A percentile compares a stretch with the other conserved stretches of the same genome.
Conservation (phyloP, 2,329 filamentous ascomycete species). For the Ceratocystis eucalypticola region DNA sequence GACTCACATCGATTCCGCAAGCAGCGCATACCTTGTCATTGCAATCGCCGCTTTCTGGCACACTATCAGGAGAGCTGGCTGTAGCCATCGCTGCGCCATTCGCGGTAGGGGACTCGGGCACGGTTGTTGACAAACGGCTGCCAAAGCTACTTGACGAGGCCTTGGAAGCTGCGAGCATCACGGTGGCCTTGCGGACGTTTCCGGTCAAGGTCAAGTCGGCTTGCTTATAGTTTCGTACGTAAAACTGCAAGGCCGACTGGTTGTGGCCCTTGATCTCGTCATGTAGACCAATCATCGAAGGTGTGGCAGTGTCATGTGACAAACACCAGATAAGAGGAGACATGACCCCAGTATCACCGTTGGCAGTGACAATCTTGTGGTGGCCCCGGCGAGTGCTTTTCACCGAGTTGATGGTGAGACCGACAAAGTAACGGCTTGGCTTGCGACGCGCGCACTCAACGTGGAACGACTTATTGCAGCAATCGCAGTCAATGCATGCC, state of each 20-base stretch:
- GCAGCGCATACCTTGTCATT: constrained; percentile 47
- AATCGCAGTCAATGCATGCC: constrained; percentile 73
- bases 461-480: constrained; percentile 60
- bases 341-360: constrained; percentile 69
- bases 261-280: constrained; percentile 23
- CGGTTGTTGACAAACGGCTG: constrained; percentile 43
- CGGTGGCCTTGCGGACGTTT: constrained; percentile 81
- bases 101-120: constrained; percentile 22
- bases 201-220: constrained; percentile 82
- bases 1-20: constrained; percentile 56
- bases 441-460: constrained; percentile 74
- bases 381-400: constrained; percentile 80
- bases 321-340: constrained; percentile 85
- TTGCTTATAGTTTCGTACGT: constrained; percentile 82
- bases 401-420: constrained; percentile 80
- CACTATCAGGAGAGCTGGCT: constrained; percentile 20
- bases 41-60: constrained; percentile 26
- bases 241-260: constrained; percentile 73
- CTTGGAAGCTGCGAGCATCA: constrained; percentile 39
- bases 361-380: constrained; percentile 64
- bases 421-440: constrained; percentile 59
- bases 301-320: constrained; percentile 63
- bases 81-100: constrained; percentile 16
- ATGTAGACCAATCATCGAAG: constrained; percentile 22
- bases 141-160: constrained; percentile 28